phyloP scores from a whole-genome alignment of 2,329 filamentous ascomycete genomes.

The Colletotrichum sp. region DNA sequence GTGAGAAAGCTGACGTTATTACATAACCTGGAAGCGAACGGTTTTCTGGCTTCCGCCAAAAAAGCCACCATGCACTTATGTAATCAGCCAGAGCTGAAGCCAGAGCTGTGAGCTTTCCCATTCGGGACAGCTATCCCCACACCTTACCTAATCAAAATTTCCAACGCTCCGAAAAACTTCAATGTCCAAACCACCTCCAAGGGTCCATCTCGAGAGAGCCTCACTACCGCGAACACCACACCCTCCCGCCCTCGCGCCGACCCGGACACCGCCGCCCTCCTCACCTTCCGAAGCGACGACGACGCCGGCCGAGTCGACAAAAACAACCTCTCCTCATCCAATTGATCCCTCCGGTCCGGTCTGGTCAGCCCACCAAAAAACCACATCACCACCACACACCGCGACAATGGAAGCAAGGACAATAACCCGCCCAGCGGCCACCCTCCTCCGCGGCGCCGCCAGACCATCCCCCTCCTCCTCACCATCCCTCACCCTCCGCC shows the following conservation, averaged over 20 bases:
- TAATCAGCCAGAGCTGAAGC: neutral
- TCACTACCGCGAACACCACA: neutral
- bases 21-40: neutral
- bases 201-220: neutral
- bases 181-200: conserved; percentile 1
- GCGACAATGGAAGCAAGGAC: conserved; percentile 18
- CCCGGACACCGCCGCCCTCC: neutral
- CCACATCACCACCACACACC: neutral
- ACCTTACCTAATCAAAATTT: conserved; percentile 15
- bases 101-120: neutral
- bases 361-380: neutral
- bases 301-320: conserved; percentile 7
- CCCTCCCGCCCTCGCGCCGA: neutral
- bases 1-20: neutral
- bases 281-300: neutral
- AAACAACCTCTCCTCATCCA: neutral
- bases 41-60: neutral
- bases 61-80: neutral
- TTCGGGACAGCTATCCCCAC: conserved; percentile 8
- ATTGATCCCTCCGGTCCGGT: neutral
- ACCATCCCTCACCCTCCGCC: conserved; percentile 28
- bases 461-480: conserved; percentile 17
- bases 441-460: conserved; percentile 18
- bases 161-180: conserved; percentile 17
- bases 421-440: conserved; percentile 36